Evolutionary conservation across 2,329 filamentous ascomycete species (phyloP), one percentile per base, ranked within the genome.

Genomic region (Xylariaceae sp.): DNA sequence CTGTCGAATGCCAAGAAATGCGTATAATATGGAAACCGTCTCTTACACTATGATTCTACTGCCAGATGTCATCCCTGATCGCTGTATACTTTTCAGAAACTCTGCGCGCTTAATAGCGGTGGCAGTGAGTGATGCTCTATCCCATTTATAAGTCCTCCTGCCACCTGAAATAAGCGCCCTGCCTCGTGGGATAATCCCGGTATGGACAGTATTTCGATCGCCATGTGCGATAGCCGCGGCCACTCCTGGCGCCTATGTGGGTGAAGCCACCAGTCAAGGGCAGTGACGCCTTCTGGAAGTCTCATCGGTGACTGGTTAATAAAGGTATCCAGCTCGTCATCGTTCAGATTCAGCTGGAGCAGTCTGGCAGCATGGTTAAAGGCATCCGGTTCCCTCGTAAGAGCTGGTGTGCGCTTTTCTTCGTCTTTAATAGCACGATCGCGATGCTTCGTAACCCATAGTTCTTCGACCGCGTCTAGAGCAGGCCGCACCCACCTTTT

Each of bases 321-420:
- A 23, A 40, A 23, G 20, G 22, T 40, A 40, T 40, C 37, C 11
- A 40, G 21, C 37, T 40, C 22, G 37, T 27, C 21, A 23, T 40
- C 22, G 22, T 40, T 40, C n/a, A 40, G 21, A 27, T 40, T 40
- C 21, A 40, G 20, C 22, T 40, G 37, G 21, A 40, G 37, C 37
- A 40, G 22, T 16, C 17, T 7, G 16, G 37, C 37, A 16, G 22
- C 37, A 22, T 22, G 22, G 22, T 40, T 22, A 23, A 40, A 40
- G 14, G 37, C 37, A 40, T 40, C 22, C 22, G 37, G 37, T 27
- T 40, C 21, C 37, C 22, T 22, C 21, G 22, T 17, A 5, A 23
- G 14, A 25, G 22, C 37, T 16, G 37, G 37, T 40, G 17, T 22
- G 11, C 22, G 21, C 16, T 40, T 22, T 17, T 25, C 22, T 16